Evolutionary conservation across 352 stramenopile genomes (phyloP).

Genomic region (Globisporangium sylvaticum): DNA sequence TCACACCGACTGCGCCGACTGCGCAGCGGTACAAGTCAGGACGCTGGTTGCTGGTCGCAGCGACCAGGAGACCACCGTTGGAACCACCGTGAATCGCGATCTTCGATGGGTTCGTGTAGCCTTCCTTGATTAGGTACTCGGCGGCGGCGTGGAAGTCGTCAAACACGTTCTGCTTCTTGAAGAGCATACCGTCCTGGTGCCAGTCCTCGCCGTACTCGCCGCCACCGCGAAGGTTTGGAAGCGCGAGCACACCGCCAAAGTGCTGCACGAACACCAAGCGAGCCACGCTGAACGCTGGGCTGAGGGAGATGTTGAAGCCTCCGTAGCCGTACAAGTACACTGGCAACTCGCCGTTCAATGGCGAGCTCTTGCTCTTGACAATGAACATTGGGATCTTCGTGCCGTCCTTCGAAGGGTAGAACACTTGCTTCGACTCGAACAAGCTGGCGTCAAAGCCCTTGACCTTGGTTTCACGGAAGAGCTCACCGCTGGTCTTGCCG

Average conservation of each 20-base stretch:
- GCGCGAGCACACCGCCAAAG: conserved; percentile 88
- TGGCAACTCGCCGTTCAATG: conserved; percentile 80
- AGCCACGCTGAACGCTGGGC: conserved; percentile 85
- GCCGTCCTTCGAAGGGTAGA: conserved; percentile 91
- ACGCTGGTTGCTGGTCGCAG: conserved; percentile 86
- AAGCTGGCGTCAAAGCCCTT: conserved; percentile 76
- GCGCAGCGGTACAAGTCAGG: conserved; percentile 91
- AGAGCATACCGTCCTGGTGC: conserved; percentile 91
- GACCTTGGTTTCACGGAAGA: conserved; percentile 81
- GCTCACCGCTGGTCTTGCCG: conserved; percentile 25
- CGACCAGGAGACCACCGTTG: conserved; percentile 93
- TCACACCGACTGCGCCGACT: conserved; percentile 91
- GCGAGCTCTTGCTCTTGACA: conserved; percentile 76
- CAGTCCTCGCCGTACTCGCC: conserved; percentile 91
- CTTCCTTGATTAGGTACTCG: conserved; percentile 88
- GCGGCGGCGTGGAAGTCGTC: conserved; percentile 95
- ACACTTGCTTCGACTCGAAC: conserved; percentile 82
- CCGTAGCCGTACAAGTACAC: conserved; percentile 94
- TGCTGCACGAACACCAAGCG: conserved; percentile 89
- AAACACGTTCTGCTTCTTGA: conserved; percentile 93
- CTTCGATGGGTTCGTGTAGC: conserved; percentile 87
- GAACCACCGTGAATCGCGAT: conserved; percentile 91
- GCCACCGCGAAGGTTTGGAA: conserved; percentile 93
- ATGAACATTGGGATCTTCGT: conserved; percentile 96
- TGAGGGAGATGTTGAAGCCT: conserved; percentile 94